Evolutionary conservation across 1,284 basidiomycete genomes (phyloP).

Genomic region (Pseudozyma sp.): DNA sequence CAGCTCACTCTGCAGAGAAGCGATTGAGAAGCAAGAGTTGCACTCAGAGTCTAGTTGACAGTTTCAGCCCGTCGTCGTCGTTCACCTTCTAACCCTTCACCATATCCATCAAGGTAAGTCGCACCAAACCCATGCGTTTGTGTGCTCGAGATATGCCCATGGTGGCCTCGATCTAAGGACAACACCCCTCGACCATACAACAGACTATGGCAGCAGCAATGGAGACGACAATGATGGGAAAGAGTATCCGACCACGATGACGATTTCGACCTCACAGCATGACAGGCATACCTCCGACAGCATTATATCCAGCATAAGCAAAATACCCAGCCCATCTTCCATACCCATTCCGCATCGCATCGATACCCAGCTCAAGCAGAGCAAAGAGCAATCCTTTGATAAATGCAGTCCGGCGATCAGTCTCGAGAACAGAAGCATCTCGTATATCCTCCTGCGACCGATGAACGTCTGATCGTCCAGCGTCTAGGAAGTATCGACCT

Average conservation of each 20-base stretch:
- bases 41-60: constrained; percentile 18
- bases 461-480: too few relatives aligned
- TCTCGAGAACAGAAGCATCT: too few relatives aligned
- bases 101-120: constrained; percentile 56
- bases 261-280: constrained; percentile 8
- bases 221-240: constrained; percentile 15
- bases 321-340: too few relatives aligned
- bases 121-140: constrained; percentile 41
- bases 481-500: too few relatives aligned
- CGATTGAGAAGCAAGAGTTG: background rate
- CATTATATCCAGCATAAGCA: background rate
- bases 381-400: too few relatives aligned
- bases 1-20: background rate
- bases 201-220: constrained; percentile 14
- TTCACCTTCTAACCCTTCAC: constrained; percentile 30
- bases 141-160: constrained; percentile 43
- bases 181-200: constrained; percentile 15
- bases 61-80: constrained; percentile 7
- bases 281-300: background rate
- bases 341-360: too few relatives aligned
- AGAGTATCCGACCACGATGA: constrained; percentile 43
- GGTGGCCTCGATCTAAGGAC: constrained; percentile 46
- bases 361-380: too few relatives aligned
- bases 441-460: too few relatives aligned
- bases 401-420: too few relatives aligned